phyloP scores from a whole-genome alignment of 495 filamentous ascomycete genomes.

The Penicillium robsamsonii region DNA sequence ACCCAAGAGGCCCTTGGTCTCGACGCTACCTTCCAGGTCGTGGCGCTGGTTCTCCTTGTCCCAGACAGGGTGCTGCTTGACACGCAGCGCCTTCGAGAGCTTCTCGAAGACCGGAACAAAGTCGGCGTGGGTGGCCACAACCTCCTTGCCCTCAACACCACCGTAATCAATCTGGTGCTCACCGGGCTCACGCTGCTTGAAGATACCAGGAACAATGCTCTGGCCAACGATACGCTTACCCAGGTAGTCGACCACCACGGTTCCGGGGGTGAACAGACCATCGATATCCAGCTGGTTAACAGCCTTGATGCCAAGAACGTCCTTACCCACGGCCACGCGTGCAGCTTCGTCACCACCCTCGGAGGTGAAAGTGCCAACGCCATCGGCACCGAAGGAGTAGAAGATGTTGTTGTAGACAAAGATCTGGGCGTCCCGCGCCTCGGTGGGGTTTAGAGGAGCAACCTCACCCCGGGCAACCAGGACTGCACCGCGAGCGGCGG shows the following conservation, averaged over 20 bases:
- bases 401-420: constrained; percentile 99
- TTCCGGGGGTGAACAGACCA: constrained; percentile 91
- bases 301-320: constrained; percentile 86
- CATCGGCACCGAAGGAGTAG: constrained; percentile 97
- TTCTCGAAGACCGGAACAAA: constrained; percentile 86
- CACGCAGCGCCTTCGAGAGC: constrained; percentile 77
- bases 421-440: constrained; percentile 89
- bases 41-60: constrained; percentile 91
- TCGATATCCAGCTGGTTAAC: constrained; percentile 97
- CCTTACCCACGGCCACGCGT: constrained; percentile 93
- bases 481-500: constrained; percentile 88
- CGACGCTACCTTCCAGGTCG: constrained; percentile 91
- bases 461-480: constrained; percentile 91
- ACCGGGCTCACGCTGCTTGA: constrained; percentile 95
- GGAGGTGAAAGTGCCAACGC: constrained; percentile 92
- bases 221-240: constrained; percentile 97
- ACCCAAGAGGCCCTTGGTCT: constrained; percentile 97
- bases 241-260: constrained; percentile 94
- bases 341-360: constrained; percentile 98
- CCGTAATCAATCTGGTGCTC: constrained; percentile 99
- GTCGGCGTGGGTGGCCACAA: constrained; percentile 81
- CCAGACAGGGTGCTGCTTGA: constrained; percentile 97
- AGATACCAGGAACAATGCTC: constrained; percentile 98
- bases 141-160: constrained; percentile 94
- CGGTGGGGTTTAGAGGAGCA: constrained; percentile 94